These are phyloP conservation scores for Penicillium tannophilum DNA, from an alignment of 495 filamentous ascomycete genomes.

Conservation along the genomic window DNA sequence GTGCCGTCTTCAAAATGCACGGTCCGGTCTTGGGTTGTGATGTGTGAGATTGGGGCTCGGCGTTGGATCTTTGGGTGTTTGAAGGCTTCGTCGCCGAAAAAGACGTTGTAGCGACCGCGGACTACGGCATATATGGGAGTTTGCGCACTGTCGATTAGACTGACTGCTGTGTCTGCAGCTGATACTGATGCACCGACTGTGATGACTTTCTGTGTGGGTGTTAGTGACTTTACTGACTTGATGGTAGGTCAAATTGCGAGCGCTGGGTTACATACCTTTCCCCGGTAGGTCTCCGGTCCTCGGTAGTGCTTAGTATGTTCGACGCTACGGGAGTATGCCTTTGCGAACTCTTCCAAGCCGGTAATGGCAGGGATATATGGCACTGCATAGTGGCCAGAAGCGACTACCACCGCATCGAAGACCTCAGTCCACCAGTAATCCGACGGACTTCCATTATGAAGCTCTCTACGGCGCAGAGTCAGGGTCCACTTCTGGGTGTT, in stretches of 20 bases:
- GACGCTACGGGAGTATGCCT: conserved; percentile 36
- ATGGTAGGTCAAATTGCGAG: background rate
- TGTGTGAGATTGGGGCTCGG: conserved; percentile 48
- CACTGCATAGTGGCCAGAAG: conserved; percentile 76
- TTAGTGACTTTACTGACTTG: background rate
- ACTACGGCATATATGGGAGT: conserved; percentile 40
- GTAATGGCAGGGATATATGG: conserved; percentile 67
- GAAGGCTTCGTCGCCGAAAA: conserved; percentile 55
- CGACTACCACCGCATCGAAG: conserved; percentile 77
- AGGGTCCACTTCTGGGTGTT: conserved; percentile 35
- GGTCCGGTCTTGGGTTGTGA: conserved; percentile 38
- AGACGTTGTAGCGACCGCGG: conserved; percentile 49
- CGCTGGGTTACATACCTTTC: conserved; percentile 30
- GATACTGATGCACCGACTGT: conserved; percentile 48
- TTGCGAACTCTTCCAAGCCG: conserved; percentile 39
- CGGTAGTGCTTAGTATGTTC: conserved; percentile 47
- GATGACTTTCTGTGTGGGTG: conserved; percentile 36
- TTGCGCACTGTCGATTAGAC: conserved; percentile 34
- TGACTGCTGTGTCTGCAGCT: conserved; percentile 44
- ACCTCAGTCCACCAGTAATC: conserved; percentile 49
- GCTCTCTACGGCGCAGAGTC: conserved; percentile 36
- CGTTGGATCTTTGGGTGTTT: conserved; percentile 49
- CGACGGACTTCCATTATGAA: conserved; percentile 11
- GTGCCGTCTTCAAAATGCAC: conserved; percentile 53
- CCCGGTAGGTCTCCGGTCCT: conserved; percentile 36